These are phyloP conservation scores for Sclerotinia sclerotiorum DNA, from an alignment of 2,329 filamentous ascomycete species.

Conservation along the genomic window DNA sequence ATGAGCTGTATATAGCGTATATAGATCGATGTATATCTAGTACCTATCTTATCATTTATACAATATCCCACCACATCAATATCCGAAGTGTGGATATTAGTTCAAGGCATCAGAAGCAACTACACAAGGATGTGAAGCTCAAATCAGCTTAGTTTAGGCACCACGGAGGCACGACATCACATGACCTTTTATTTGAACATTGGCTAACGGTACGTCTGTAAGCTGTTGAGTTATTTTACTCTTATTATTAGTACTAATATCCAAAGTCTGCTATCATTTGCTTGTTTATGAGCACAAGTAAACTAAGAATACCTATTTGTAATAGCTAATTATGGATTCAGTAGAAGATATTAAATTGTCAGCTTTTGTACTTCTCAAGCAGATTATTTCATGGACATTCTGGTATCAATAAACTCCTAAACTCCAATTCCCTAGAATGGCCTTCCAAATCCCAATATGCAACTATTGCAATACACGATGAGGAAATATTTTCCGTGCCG, in stretches of 20 bases:
- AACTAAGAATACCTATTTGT: neutral
- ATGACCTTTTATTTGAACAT: neutral
- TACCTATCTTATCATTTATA: neutral
- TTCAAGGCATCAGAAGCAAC: conserved; percentile 1
- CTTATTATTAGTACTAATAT: too few species aligned
- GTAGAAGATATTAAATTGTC: neutral
- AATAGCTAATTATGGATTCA: neutral
- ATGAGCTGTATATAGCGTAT: neutral
- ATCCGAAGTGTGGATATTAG: neutral
- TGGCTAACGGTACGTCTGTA: too few species aligned
- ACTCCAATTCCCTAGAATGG: neutral
- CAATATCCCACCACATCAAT: neutral
- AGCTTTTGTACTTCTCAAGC: neutral
- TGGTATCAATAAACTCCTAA: neutral
- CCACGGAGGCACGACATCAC: neutral
- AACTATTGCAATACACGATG: conserved; percentile 53
- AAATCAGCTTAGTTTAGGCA: conserved; percentile 14
- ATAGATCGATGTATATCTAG: neutral
- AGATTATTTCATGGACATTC: conserved; percentile 3
- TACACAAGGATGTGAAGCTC: conserved; percentile 10
- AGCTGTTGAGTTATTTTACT: too few species aligned
- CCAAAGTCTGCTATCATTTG: neutral
- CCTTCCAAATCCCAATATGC: conserved; percentile 9
- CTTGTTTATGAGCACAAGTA: neutral
- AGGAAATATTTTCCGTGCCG: conserved; percentile 59